These are phyloP conservation scores for Mucor racemosus DNA, from an alignment of 371 early-diverging fungal genomes.

Conservation along the genomic window DNA sequence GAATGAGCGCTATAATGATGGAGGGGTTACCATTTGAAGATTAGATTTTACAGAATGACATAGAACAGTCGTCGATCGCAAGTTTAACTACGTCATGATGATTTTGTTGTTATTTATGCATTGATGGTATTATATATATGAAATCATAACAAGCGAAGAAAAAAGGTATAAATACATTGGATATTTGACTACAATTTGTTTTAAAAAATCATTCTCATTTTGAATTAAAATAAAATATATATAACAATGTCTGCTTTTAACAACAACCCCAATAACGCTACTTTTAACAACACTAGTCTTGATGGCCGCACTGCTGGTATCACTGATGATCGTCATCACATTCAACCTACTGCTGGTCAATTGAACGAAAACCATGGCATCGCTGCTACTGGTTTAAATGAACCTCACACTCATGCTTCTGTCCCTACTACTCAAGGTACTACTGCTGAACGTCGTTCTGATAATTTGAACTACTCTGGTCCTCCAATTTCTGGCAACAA, in stretches of 20 bases:
- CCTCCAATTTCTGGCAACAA: slow-evolving; percentile 13
- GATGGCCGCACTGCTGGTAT: not conserved
- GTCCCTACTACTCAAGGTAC: slow-evolving; percentile 12
- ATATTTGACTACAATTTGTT: not conserved
- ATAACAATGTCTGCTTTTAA: slow-evolving; percentile 8
- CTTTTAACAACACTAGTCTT: slow-evolving; percentile 11
- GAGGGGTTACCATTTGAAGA: not conserved
- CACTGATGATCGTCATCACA: not conserved
- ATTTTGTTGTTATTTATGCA: not conserved
- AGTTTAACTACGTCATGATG: slow-evolving; percentile 3
- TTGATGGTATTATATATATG: not conserved
- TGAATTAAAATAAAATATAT: slow-evolving; percentile 4
- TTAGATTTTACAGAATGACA: slow-evolving; percentile 3
- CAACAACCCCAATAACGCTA: not conserved
- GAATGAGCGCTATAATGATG: not conserved
- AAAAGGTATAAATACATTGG: slow-evolving; percentile 10
- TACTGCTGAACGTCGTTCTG: slow-evolving; percentile 8
- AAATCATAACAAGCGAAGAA: slow-evolving; percentile 5
- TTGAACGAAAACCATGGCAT: slow-evolving; percentile 37
- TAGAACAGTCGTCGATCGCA: slow-evolving; percentile 3
- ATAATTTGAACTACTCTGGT: slow-evolving; percentile 20
- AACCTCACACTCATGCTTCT: slow-evolving; percentile 16
- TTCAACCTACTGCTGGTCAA: slow-evolving; percentile 10
- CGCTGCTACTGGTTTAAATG: slow-evolving; percentile 28
- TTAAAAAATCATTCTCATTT: slow-evolving; percentile 1